Percentiles rank a stretch among this genome's conserved stretches.
phyloP scores from a whole-genome alignment of 2,329 filamentous ascomycete species.

The Lasiodiplodia gonubiensis region DNA sequence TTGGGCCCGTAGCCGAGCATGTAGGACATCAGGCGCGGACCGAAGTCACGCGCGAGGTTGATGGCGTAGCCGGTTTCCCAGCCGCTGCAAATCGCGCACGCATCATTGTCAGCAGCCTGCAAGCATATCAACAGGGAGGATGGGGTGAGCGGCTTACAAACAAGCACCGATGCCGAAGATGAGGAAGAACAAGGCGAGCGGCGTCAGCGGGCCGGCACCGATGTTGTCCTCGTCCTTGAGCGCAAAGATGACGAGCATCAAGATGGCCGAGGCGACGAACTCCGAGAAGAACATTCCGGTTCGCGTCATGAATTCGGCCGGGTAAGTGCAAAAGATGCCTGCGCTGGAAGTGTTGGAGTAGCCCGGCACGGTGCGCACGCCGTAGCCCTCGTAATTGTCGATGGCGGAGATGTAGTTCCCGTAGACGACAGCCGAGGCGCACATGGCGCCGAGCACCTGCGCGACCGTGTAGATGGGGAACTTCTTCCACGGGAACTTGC shows the following conservation, averaged over 20 bases:
- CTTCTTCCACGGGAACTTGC: slow-evolving; percentile 64
- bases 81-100: slow-evolving; percentile 43
- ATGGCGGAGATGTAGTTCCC: slow-evolving; percentile 50
- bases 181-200: slow-evolving; percentile 67
- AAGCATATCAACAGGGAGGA: background rate
- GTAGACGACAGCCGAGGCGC: slow-evolving; percentile 56
- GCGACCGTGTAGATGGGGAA: slow-evolving; percentile 58
- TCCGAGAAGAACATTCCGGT: slow-evolving; percentile 74
- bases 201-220: slow-evolving; percentile 51
- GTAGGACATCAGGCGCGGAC: slow-evolving; percentile 70
- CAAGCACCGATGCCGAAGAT: slow-evolving; percentile 72
- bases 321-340: slow-evolving; percentile 73
- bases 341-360: slow-evolving; percentile 62
- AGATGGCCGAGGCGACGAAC: slow-evolving; percentile 68
- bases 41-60: slow-evolving; percentile 73
- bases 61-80: slow-evolving; percentile 69
- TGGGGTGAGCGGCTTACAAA: slow-evolving; percentile 45
- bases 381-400: slow-evolving; percentile 60
- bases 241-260: slow-evolving; percentile 74
- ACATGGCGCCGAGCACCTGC: slow-evolving; percentile 60
- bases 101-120: background rate
- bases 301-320: slow-evolving; percentile 66
- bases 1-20: slow-evolving; percentile 69
- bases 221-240: slow-evolving; percentile 60
- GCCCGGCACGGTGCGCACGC: slow-evolving; percentile 39